Percentiles rank a stretch among this genome's conserved stretches.
Evolutionary conservation across 1,139 yeast genomes (phyloP).

Genomic region (Pichia sp.): DNA sequence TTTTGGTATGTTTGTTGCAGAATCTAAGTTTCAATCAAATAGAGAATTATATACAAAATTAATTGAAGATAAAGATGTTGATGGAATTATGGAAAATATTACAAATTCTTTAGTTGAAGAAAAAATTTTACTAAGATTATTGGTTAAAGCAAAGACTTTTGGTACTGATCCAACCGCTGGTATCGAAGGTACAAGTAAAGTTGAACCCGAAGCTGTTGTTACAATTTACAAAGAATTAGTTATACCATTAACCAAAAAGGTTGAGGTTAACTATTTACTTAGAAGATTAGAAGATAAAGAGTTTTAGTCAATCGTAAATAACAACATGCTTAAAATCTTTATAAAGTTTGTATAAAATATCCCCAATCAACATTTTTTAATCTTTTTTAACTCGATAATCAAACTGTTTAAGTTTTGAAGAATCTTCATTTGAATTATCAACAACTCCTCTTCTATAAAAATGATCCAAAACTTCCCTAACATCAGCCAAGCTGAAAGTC

Average conservation of each 20-base stretch:
- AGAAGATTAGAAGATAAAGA: constrained; percentile 67
- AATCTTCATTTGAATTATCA: constrained; percentile 2
- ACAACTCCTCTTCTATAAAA: constrained; percentile 16
- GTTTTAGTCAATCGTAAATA: neutral
- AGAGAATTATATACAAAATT: constrained; percentile 55
- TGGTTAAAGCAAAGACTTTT: constrained; percentile 74
- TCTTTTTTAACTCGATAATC: neutral
- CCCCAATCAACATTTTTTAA: neutral
- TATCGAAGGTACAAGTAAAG: constrained; percentile 66
- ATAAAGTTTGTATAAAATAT: neutral
- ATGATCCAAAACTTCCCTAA: constrained; percentile 19
- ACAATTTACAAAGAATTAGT: constrained; percentile 79
- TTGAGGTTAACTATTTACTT: constrained; percentile 84
- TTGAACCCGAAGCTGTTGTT: constrained; percentile 75
- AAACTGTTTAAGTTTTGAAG: constrained; percentile 3
- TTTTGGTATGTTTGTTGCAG: constrained; percentile 96
- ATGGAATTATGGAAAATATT: constrained; percentile 73
- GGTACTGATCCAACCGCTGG: constrained; percentile 83
- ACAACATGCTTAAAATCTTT: neutral
- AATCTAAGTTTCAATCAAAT: constrained; percentile 76
- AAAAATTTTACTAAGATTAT: constrained; percentile 69
- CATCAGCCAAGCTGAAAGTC: constrained; percentile 23
- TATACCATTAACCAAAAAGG: constrained; percentile 90
- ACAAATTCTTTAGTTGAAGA: constrained; percentile 85
- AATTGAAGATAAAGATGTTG: constrained; percentile 58